Base-by-base conservation (phyloP, 306 rosid species). In the Rosa persica region DNA sequence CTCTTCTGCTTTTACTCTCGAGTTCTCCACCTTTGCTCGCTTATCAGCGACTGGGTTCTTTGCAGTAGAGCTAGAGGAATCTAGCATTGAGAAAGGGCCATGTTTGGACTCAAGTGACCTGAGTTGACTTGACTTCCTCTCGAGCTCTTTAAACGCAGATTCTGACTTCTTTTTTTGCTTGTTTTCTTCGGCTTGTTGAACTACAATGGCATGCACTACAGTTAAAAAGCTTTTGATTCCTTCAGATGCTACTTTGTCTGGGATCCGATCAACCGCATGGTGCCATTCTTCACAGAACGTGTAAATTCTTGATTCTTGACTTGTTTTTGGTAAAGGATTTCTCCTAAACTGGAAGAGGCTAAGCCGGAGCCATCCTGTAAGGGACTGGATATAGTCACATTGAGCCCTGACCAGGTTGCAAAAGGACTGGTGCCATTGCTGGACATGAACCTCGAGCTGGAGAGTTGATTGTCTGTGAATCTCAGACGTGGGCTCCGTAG, bases 381-480 rank as follows among this genome's bases (percentile, higher is more conserved):
- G 98, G 54, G 97, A 91, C 76, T 90, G 93, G 80, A 95, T 83
- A 19, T 95, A 95, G 38, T 93, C 99, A 6, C 85, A 85, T 76
- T 93, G 98, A 10, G 97, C 89, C 77, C 87, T 91, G 83, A 91
- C 91, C 67, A 91, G 86, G 82, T 85, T 91, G 86, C 97, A 85
- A 69, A 95, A 95, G 80, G 99, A 95, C 49, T 79, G 84, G 81
- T 95, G 90, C 99, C 99, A 95, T 81, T 95, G 98, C 67, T 95
- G 96, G 36, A 90, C 99, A 69, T 91, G 92, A 42, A 90, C 90
- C 89, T 95, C 98, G 0, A 95, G 96, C 89, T 95, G 96, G 64
- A 93, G 99, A 39, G 98, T 90, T 20, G 98, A 78, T 65, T 95
- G 99, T 67, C 93, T 78, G 76, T 91, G 98, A 74, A 95, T 91